Evolutionary conservation across 2,329 filamentous ascomycete species (phyloP), one percentile per base, ranked within the genome.

Genomic region (Penicillium olsonii): DNA sequence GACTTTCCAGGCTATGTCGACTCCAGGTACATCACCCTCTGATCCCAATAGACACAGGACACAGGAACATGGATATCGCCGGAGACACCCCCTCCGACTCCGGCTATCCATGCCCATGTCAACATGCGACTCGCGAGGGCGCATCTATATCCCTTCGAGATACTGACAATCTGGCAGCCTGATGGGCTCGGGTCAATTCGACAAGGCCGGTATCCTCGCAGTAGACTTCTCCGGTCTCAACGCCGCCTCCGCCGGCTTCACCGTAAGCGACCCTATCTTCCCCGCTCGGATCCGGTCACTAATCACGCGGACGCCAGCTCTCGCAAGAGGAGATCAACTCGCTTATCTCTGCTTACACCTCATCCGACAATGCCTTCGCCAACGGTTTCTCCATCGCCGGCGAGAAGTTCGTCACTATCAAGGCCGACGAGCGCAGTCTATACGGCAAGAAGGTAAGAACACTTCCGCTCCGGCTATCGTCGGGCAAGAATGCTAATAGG

Each of bases 121-220:
- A 41, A 42, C 52, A 54, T 55, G 48, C 41, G 29, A 27, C 9
- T 17, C 20, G 12, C 29, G 29, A 31, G 42, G 10, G 17, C 17
- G 26, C 12, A 26, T n/a, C 42, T n/a, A n/a, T n/a, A 19, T 37
- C 18, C 19, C 10, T 14, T 15, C 20, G n/a, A 9, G 41, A 47
- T 47, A 27, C 56, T 60, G 45, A 60, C 39, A 42, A 53, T 56
- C 24, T 48, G 33, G 62, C 68, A 95, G 90, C 82, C 84, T 96
- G 65, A 82, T 95, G 67, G 87, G 81, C 76, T 85, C 81, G 64
- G 85, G 85, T 67, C 86, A 92, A 70, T 75, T 95, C 68, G 87
- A 94, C 78, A 87, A 90, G 78, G 91, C 82, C 65, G 88, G 88
- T 68, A 91, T 96, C 71, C 84, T 94, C 79, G 91, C 87, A 74